Evolutionary conservation across 805 yeast genomes (phyloP).

Genomic region (Yarrowia sp.): DNA sequence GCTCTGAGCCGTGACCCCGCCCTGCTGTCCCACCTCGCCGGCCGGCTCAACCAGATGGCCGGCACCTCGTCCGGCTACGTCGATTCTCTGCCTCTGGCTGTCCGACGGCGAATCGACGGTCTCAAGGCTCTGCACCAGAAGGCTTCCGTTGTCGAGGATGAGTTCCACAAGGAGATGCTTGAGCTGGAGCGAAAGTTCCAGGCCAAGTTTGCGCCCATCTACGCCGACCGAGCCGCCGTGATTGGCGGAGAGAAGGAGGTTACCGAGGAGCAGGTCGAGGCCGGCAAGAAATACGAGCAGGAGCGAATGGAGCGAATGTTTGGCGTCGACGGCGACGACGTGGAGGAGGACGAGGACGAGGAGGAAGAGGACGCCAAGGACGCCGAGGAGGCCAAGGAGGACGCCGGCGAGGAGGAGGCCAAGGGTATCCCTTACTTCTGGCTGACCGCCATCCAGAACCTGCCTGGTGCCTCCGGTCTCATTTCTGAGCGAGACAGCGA

Average conservation of each 20-base stretch:
- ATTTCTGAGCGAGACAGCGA: slow-evolving; percentile 91
- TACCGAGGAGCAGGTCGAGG: slow-evolving; percentile 73
- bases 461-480: slow-evolving; percentile 79
- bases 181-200: slow-evolving; percentile 84
- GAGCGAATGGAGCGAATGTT: slow-evolving; percentile 55
- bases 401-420: slow-evolving; percentile 46
- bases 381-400: slow-evolving; percentile 54
- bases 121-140: slow-evolving; percentile 80
- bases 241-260: slow-evolving; percentile 80
- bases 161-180: slow-evolving; percentile 87
- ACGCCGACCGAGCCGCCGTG: slow-evolving; percentile 72
- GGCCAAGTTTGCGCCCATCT: slow-evolving; percentile 75
- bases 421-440: slow-evolving; percentile 94
- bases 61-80: slow-evolving; percentile 90
- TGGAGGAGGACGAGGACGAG: slow-evolving; percentile 50
- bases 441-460: slow-evolving; percentile 92
- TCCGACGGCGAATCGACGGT: slow-evolving; percentile 79
- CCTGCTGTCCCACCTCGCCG: slow-evolving; percentile 84
- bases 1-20: slow-evolving; percentile 81
- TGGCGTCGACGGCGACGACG: slow-evolving; percentile 55
- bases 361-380: slow-evolving; percentile 55
- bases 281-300: slow-evolving; percentile 68
- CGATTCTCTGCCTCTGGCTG: slow-evolving; percentile 71
- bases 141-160: slow-evolving; percentile 83
- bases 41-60: slow-evolving; percentile 80